phyloP scores from a whole-genome alignment of 2,329 filamentous ascomycete species.

The Stagonosporopsis rhizophila region DNA sequence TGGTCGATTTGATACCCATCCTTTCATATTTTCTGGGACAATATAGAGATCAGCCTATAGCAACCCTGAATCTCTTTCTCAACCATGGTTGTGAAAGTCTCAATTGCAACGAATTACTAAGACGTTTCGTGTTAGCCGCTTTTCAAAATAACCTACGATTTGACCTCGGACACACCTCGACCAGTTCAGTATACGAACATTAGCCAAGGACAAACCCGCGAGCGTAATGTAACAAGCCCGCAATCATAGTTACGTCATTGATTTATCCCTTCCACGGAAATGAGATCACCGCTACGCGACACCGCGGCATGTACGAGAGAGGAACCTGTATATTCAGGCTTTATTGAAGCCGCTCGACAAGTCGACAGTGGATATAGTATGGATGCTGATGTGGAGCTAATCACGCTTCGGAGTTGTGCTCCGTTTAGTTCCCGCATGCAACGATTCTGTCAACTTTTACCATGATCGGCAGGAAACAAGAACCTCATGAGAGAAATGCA shows the following conservation, averaged over 20 bases:
- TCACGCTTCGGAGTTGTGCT: not conserved
- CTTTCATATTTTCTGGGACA: constrained; percentile 8
- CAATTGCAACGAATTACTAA: not conserved
- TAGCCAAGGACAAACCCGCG: too few species aligned
- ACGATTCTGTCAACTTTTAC: not conserved
- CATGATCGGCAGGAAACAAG: not conserved
- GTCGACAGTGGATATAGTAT: not conserved
- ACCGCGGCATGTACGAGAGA: not conserved
- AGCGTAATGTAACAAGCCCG: too few species aligned
- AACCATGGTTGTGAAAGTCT: not conserved
- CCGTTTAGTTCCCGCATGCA: not conserved
- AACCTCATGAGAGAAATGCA: not conserved
- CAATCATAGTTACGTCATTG: too few species aligned
- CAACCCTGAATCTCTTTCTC: not conserved
- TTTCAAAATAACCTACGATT: too few species aligned
- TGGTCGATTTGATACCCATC: constrained; percentile 29
- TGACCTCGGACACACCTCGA: too few species aligned
- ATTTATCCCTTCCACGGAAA: not conserved
- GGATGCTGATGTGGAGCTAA: not conserved
- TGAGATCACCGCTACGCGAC: not conserved
- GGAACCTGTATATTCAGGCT: not conserved
- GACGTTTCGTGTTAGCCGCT: not conserved
- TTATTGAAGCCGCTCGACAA: not conserved
- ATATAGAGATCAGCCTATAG: not conserved
- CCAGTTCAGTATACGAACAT: too few species aligned